Evolutionary conservation across 1,284 basidiomycete species (phyloP), one percentile per base, ranked within the genome.

Genomic region (Erythrobasidium hasegawianum): DNA sequence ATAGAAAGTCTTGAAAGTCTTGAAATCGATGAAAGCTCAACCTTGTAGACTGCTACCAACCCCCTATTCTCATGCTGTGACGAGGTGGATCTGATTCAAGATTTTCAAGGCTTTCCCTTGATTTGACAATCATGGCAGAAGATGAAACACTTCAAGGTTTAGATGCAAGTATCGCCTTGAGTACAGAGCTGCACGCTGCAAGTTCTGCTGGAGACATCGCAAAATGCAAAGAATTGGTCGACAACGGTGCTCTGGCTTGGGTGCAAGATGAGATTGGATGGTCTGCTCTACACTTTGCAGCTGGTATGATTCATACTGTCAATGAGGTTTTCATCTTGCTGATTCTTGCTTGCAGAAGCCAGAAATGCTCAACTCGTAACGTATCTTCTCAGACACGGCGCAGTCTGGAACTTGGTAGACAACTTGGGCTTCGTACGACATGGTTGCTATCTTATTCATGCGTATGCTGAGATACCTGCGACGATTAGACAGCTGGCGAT

Each of bases 231-330:
- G 74, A 74, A 11, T 76, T 88, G 27, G 81, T 93, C 71, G 82
- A 86, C 20, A 78, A 79, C 16, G 87, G 85, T 22, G 89, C 90
- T 1, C 92, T 94, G 1, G 81, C 91, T 52, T 98, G 95, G 94
- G 94, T 87, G 77, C 90, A 94, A 77, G 87, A 88, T 75, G 85
- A 86, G 57, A 83, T 83, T n/a, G 89, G 91, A 4, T 89, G 86
- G 75, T 90, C 89, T 5, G 82, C 86, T 9, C 78, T 98, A 54
- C 95, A 97, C 76, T 93, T 90, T 45, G 95, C 94, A 1, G 90
- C 89, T 3, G 68, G 71, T 72, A 20, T 11, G n/a, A n/a, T n/a
- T n/a, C n/a, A n/a, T n/a, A n/a, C n/a, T n/a, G n/a, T n/a, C n/a
- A n/a, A n/a, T n/a, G n/a, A n/a, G n/a, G n/a, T n/a, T n/a, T n/a